Evolutionary conservation across 148 eudicot genomes (phyloP).

Genomic region (Vaccinium myrtillus): DNA sequence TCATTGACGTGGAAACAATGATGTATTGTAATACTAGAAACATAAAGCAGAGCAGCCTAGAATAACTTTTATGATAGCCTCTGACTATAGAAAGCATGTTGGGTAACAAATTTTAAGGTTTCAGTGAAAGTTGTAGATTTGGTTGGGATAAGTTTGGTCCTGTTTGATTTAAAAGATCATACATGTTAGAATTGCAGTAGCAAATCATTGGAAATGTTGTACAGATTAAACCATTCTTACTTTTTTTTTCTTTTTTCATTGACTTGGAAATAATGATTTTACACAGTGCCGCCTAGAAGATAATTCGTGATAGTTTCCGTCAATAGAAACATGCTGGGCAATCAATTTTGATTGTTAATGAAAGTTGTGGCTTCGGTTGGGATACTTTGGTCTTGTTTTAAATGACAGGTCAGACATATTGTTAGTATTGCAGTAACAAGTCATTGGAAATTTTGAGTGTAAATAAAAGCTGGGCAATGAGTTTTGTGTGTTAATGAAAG

Average conservation of each 20-base stretch:
- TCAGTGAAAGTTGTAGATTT: not conserved
- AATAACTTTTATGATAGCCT: not conserved
- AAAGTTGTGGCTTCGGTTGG: not conserved
- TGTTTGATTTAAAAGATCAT: not conserved
- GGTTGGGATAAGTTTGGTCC: not conserved
- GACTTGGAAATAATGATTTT: not conserved
- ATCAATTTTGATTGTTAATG: not conserved
- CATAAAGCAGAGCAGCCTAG: not conserved
- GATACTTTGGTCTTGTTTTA: not conserved
- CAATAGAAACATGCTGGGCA: not conserved
- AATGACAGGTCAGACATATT: too few relatives aligned
- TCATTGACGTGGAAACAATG: not conserved
- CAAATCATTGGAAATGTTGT: not conserved
- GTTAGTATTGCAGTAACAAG: not conserved
- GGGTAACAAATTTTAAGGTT: not conserved
- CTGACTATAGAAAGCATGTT: not conserved
- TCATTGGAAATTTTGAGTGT: not conserved
- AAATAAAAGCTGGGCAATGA: not conserved
- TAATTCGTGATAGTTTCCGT: not conserved
- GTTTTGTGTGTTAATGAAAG: not conserved
- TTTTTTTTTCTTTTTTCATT: not conserved
- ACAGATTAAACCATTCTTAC: not conserved
- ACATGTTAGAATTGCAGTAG: not conserved
- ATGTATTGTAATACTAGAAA: not conserved
- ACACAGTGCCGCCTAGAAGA: not conserved